Base-by-base conservation (phyloP, 176 grass and related monocot genomes). In the Saccharum officinarum region DNA sequence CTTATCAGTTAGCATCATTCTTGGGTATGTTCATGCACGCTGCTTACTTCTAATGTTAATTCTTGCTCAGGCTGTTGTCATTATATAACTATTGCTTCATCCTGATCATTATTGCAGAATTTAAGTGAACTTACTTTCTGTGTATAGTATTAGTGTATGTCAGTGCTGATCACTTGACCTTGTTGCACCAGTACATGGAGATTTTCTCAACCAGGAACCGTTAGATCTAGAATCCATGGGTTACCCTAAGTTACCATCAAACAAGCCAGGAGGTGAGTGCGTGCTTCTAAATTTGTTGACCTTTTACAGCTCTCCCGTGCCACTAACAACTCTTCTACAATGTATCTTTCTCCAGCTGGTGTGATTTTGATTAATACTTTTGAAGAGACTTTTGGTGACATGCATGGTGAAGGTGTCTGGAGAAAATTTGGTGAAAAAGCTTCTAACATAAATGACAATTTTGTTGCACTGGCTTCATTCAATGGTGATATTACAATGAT, bases 381-480 rank as follows among this genome's bases (percentile, higher is more conserved):
- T 50, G 47, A 50, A 50, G 4, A 50, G 0, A 4, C 15, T 50
- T 16, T 50, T 50, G 47, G 47, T 3, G 15, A 17, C 47, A 6
- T 50, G 6, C 47, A 17, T 6, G 47, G 47, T 50, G 3, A 50
- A 50, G 47, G 47, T 50, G 47, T 50, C 47, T 50, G 31, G 74
- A 77, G 31, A 39, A 22, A 77, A 23, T 11, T 77, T 0, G 22
- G 74, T 11, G 6, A 4, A 60, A 14, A 10, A 38, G 33, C 74
- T 23, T 14, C 18, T 14, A 23, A 4, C 33, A 38, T 77, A 60
- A 13, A 10, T 39, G 6, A 6, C n/a, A 39, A 57, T 39, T 18
- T 36, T n/a, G 74, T 59, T 20, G 52, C 50, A 7, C 52, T 77
- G 36, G 74, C 74, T 77, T 77, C 74, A 60, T 77, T 59, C 52